phyloP scores from a whole-genome alignment of 345 rosid species.

The Eucalyptus virginea region DNA sequence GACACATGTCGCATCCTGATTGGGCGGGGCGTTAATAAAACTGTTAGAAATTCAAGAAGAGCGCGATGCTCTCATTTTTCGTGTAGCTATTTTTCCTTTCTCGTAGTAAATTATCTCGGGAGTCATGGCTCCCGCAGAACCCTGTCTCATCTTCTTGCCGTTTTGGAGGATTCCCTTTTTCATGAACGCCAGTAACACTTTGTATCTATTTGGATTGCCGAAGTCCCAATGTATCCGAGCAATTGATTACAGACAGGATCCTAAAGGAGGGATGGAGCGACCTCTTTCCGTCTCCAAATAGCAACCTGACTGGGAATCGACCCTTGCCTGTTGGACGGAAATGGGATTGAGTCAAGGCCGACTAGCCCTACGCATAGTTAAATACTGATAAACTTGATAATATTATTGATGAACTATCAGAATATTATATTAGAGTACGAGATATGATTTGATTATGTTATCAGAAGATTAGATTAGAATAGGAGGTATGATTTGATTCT shows the following conservation, averaged over 20 bases:
- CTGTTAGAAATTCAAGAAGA: background rate
- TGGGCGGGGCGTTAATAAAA: background rate
- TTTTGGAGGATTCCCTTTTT: fast-evolving
- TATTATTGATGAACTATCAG: fast-evolving
- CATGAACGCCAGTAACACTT: no score
- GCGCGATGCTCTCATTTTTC: background rate
- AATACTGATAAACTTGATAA: background rate
- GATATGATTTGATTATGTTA: background rate
- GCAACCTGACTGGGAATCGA: no score
- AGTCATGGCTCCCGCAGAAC: background rate
- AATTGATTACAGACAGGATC: no score
- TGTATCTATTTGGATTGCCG: background rate
- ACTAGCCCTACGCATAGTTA: background rate
- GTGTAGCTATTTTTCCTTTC: background rate
- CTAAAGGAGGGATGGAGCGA: fast-evolving
- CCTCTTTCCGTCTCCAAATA: background rate
- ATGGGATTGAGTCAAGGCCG: background rate
- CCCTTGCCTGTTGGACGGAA: no score
- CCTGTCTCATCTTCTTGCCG: background rate
- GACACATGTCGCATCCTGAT: no score
- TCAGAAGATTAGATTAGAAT: no score
- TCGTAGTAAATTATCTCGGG: background rate
- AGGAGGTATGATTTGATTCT: no score
- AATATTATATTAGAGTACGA: no score
- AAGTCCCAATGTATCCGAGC: background rate